Evolutionary conservation across 768 basidiomycete species (phyloP).

Genomic region (Gyrodon lividus): DNA sequence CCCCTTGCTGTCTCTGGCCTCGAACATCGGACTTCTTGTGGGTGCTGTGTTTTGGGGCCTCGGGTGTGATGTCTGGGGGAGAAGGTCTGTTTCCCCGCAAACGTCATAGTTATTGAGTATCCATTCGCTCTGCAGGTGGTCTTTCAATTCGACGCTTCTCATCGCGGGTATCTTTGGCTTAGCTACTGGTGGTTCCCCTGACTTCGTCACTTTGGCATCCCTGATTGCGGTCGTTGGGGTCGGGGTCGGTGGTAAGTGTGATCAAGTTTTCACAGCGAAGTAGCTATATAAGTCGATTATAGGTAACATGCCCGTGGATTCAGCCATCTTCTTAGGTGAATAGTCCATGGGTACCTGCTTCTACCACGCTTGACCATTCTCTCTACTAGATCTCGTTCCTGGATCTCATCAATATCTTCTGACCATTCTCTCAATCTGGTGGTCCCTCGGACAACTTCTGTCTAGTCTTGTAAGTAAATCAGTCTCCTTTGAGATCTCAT

Average conservation of each 20-base stretch:
- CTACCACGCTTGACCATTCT: neutral
- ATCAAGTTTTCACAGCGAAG: neutral
- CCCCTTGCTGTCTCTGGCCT: slow-evolving; percentile 50
- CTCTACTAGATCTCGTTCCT: slow-evolving; percentile 47
- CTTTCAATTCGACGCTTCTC: slow-evolving; percentile 55
- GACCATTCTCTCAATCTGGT: slow-evolving; percentile 58
- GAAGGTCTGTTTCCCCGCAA: slow-evolving; percentile 32
- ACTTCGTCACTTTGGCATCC: slow-evolving; percentile 48
- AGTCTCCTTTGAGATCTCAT: neutral
- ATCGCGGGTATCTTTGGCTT: slow-evolving; percentile 54
- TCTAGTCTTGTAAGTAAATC: slow-evolving; percentile 40
- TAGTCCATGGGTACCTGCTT: neutral
- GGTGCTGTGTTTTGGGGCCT: slow-evolving; percentile 51
- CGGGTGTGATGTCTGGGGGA: slow-evolving; percentile 52
- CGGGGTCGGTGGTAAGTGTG: slow-evolving; percentile 45
- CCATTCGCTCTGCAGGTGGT: slow-evolving; percentile 33
- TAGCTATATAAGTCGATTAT: neutral
- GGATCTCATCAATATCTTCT: slow-evolving; percentile 57
- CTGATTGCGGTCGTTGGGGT: slow-evolving; percentile 45
- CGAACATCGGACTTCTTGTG: slow-evolving; percentile 52
- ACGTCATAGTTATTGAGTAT: neutral
- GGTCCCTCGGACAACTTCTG: slow-evolving; percentile 55
- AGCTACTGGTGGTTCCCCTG: slow-evolving; percentile 44
- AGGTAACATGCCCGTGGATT: slow-evolving; percentile 58
- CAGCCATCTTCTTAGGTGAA: slow-evolving; percentile 50